Conservation (phyloP, 352 stramenopile genomes). For the Ophiocytium majus region DNA sequence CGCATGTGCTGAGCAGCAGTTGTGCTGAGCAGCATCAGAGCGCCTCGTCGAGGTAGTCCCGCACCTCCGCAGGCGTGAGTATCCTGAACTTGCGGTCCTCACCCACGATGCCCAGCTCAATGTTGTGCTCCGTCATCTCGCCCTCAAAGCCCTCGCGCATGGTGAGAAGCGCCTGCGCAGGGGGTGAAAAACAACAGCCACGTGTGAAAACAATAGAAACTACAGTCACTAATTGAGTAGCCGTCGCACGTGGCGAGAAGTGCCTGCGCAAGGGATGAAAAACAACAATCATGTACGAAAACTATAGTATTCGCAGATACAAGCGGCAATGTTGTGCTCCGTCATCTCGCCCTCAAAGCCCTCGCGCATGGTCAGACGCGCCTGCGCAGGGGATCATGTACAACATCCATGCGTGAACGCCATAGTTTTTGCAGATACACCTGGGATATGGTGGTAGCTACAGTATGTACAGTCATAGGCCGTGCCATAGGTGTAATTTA, state of each 20-base stretch:
- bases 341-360: constrained; percentile 82
- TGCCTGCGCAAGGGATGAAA: constrained; percentile 57
- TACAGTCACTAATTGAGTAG: no score
- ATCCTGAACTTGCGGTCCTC: constrained; percentile 94
- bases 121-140: constrained; percentile 56
- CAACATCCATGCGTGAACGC: no score
- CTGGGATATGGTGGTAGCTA: no score
- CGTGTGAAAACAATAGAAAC: no score
- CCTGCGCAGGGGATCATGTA: no score
- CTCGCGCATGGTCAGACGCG: constrained; percentile 96
- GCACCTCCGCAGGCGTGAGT: constrained; percentile 93
- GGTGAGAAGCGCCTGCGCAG: constrained; percentile 82
- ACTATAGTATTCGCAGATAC: no score
- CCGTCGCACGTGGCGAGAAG: constrained; percentile 97
- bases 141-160: constrained; percentile 96
- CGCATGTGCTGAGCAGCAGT: no score
- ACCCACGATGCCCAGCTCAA: constrained; percentile 87
- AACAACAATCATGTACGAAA: constrained; percentile 77
- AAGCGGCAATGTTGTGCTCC: constrained; percentile 52
- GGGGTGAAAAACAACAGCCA: background rate
- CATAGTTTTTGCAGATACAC: no score
- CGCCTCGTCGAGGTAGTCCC: constrained; percentile 99
- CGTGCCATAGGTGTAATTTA: no score
- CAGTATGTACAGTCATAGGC: no score
- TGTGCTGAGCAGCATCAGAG: no score